These are phyloP conservation scores for Kazachstania bromeliacearum DNA, from an alignment of 805 yeast species.

Conservation along the genomic window DNA sequence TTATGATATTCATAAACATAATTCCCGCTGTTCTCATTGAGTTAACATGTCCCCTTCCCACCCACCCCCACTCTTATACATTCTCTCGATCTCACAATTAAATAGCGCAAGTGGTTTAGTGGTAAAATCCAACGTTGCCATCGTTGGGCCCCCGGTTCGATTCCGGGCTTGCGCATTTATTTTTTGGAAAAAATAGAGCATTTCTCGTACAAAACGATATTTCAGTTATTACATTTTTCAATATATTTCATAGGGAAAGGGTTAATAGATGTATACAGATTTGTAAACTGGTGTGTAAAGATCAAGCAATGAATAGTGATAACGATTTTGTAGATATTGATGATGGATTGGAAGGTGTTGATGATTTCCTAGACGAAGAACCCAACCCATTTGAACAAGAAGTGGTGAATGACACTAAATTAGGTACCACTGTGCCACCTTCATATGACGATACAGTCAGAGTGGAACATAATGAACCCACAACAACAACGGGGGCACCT, in stretches of 20 bases:
- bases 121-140: slow-evolving; percentile 10
- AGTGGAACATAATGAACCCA: slow-evolving; percentile 1
- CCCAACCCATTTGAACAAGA: slow-evolving; percentile 15
- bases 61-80: too few species aligned
- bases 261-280: background rate
- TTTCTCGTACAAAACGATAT: background rate
- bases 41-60: too few species aligned
- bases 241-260: background rate
- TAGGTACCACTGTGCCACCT: slow-evolving; percentile 4
- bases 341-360: slow-evolving; percentile 24
- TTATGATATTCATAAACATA: too few species aligned
- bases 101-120: slow-evolving; percentile 9
- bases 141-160: slow-evolving; percentile 11
- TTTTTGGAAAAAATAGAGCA: background rate
- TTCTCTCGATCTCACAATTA: too few species aligned
- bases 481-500: slow-evolving; percentile 4
- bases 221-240: background rate
- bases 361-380: slow-evolving; percentile 16
- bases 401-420: background rate
- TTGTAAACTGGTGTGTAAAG: background rate
- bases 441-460: slow-evolving; percentile 5
- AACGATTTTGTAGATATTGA: slow-evolving; percentile 8
- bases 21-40: too few species aligned
- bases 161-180: slow-evolving; percentile 10
- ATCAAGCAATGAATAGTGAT: background rate